Evolutionary conservation across 2,329 filamentous ascomycete genomes (phyloP).

Genomic region (Colletotrichum orchidophilum): DNA sequence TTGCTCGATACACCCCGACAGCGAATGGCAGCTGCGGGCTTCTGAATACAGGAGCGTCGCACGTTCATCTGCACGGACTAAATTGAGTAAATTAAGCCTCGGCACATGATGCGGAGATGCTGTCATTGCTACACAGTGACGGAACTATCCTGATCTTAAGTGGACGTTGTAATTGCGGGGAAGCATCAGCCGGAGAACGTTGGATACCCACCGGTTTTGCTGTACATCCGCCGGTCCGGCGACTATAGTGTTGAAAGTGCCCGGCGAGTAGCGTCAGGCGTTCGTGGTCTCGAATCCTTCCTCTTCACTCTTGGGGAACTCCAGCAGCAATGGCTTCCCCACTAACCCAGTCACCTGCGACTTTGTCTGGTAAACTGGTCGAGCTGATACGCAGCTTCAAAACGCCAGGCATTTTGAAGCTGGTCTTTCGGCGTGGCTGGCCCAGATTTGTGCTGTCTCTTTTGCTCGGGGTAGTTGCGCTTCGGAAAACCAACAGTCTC

Average conservation of each 20-base stretch:
- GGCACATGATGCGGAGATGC: conserved; percentile 11
- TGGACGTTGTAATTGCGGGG: conserved; percentile 15
- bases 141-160: conserved; percentile 11
- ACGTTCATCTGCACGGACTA: not conserved
- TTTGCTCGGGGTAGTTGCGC: not conserved
- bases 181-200: conserved; percentile 2
- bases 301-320: not conserved
- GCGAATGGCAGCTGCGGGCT: not conserved
- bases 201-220: not conserved
- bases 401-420: not conserved
- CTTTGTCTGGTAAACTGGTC: not conserved
- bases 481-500: not conserved
- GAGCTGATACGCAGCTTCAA: not conserved
- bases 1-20: not conserved
- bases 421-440: not conserved
- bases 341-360: not conserved
- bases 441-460: not conserved
- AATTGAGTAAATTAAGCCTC: not conserved
- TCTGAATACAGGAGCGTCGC: not conserved
- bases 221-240: not conserved
- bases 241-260: not conserved
- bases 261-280: not conserved
- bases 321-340: not conserved
- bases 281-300: not conserved
- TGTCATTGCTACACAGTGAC: not conserved